phyloP scores from a whole-genome alignment of 2,329 filamentous ascomycete genomes.

The Cyphellophora attinorum region DNA sequence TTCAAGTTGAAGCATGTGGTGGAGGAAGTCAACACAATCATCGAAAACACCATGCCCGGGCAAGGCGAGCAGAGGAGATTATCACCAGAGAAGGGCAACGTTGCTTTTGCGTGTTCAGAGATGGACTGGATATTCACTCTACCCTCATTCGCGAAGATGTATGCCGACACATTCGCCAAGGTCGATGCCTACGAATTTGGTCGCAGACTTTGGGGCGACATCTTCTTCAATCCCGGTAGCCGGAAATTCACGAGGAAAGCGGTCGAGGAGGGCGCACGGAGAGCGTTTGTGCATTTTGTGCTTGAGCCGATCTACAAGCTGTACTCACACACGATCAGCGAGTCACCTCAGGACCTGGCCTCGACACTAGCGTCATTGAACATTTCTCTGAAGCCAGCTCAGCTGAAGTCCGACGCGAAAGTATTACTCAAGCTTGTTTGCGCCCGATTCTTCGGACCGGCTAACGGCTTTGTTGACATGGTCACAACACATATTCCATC shows the following conservation, averaged over 20 bases:
- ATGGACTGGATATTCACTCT: conserved; percentile 98
- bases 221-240: conserved; percentile 88
- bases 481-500: conserved; percentile 81
- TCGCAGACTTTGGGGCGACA: conserved; percentile 82
- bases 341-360: conserved; percentile 76
- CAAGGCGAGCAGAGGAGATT: conserved; percentile 69
- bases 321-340: conserved; percentile 87
- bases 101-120: conserved; percentile 86
- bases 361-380: conserved; percentile 68
- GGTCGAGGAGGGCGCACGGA: conserved; percentile 66
- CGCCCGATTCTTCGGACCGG: conserved; percentile 88
- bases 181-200: conserved; percentile 78
- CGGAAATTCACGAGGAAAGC: conserved; percentile 86
- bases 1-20: conserved; percentile 99
- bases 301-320: conserved; percentile 97
- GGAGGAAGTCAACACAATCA: conserved; percentile 93
- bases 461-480: conserved; percentile 92
- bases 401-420: conserved; percentile 83
- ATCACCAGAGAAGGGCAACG: conserved; percentile 94
- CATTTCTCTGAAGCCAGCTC: conserved; percentile 81
- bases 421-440: conserved; percentile 82
- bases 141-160: conserved; percentile 92
- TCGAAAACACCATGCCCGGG: conserved; percentile 77
- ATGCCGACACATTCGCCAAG: conserved; percentile 75
- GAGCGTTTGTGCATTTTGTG: conserved; percentile 89